Evolutionary conservation across 768 basidiomycete species (phyloP).

Genomic region (Steccherinum ochraceum): DNA sequence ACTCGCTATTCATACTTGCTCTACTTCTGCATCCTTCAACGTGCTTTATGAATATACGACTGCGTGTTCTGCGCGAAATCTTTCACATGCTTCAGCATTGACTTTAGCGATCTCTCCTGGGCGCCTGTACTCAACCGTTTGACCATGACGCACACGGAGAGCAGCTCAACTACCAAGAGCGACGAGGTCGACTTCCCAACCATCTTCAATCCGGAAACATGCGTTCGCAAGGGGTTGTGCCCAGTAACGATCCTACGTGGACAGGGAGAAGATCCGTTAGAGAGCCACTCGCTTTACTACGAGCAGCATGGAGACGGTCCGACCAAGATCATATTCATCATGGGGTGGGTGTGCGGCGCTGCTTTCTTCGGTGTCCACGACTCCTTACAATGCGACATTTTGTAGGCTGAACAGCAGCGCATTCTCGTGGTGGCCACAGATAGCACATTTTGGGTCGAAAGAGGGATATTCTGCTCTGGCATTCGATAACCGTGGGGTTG

Average conservation of each 20-base stretch:
- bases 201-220: conserved; percentile 55
- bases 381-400: too few species aligned
- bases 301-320: conserved; percentile 69
- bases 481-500: conserved; percentile 84
- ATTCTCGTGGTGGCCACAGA: conserved; percentile 61
- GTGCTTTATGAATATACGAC: too few species aligned
- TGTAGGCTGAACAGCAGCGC: conserved; percentile 53
- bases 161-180: too few species aligned
- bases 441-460: conserved; percentile 52
- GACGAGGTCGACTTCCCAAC: conserved; percentile 28
- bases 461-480: conserved; percentile 57
- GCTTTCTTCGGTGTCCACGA: neutral
- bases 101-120: too few species aligned
- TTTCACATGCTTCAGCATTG: too few species aligned
- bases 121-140: too few species aligned
- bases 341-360: conserved; percentile 43
- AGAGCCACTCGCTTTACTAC: conserved; percentile 73
- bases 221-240: conserved; percentile 68
- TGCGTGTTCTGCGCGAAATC: too few species aligned
- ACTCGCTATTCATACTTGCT: neutral
- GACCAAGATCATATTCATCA: conserved; percentile 67
- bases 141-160: too few species aligned
- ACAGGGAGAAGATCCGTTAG: conserved; percentile 38
- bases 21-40: neutral
- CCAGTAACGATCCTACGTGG: conserved; percentile 52